Evolutionary conservation across 345 rosid species (phyloP).

Genomic region (Erucastrum elatum): DNA sequence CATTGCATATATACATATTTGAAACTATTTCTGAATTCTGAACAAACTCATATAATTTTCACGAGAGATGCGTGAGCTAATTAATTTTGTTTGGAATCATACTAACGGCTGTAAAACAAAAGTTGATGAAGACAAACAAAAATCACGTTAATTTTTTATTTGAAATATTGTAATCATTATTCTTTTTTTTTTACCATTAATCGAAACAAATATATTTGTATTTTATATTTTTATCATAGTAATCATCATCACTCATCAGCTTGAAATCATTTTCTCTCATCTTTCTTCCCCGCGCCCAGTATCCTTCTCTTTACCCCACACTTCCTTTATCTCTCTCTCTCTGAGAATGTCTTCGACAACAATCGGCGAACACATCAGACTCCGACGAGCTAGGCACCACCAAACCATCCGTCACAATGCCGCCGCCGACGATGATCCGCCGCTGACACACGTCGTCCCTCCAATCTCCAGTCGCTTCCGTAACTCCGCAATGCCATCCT

Average conservation of each 20-base stretch:
- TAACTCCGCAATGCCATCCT: slow-evolving; percentile 36
- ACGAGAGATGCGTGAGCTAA: slow-evolving; percentile 26
- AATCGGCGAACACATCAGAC: slow-evolving; percentile 50
- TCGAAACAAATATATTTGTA: not conserved
- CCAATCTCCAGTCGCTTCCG: slow-evolving; percentile 43
- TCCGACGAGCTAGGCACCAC: slow-evolving; percentile 58
- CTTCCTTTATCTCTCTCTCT: not conserved
- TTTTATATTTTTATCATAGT: no score
- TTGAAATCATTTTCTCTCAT: slow-evolving; percentile 25
- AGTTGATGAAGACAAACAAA: not conserved
- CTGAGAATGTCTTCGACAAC: slow-evolving; percentile 48
- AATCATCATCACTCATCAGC: slow-evolving; percentile 5
- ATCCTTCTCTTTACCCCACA: slow-evolving; percentile 2
- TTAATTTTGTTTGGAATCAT: slow-evolving; percentile 17
- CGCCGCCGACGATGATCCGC: slow-evolving; percentile 43
- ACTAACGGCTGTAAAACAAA: slow-evolving; percentile 12
- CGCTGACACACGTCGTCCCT: slow-evolving; percentile 42
- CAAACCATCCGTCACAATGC: slow-evolving; percentile 38
- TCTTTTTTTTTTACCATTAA: not conserved
- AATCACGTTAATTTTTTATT: not conserved
- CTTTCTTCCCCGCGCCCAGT: slow-evolving; percentile 16
- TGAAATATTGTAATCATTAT: not conserved
- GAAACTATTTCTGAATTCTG: no score
- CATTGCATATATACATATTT: no score
- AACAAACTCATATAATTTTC: not conserved